These are phyloP conservation scores for Tylopilus felleus DNA, from an alignment of 768 basidiomycete genomes.

Conservation along the genomic window DNA sequence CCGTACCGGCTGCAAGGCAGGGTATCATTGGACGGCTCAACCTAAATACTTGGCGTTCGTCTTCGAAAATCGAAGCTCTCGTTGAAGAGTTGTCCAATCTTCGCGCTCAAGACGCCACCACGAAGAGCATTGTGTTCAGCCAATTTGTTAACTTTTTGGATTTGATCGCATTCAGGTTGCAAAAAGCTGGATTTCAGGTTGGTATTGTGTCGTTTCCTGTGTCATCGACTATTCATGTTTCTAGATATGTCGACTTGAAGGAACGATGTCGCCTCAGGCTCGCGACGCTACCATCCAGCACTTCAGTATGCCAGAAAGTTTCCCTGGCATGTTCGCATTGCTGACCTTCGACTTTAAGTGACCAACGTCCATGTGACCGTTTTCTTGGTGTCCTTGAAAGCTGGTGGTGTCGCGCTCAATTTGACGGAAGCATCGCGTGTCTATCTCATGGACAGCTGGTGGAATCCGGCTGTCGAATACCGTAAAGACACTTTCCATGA, in stretches of 20 bases:
- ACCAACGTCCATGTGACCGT: conserved; percentile 92
- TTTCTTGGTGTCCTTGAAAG: conserved; percentile 96
- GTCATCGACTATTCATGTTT: conserved; percentile 1
- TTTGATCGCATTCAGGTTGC: conserved; percentile 87
- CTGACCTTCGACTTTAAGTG: conserved; percentile 47
- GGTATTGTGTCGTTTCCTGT: conserved; percentile 21
- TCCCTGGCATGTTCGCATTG: not conserved
- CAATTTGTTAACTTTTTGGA: conserved; percentile 95
- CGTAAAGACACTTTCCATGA: conserved; percentile 46
- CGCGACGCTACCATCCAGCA: conserved; percentile 92
- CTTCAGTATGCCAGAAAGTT: conserved; percentile 60
- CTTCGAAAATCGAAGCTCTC: conserved; percentile 96
- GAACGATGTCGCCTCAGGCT: conserved; percentile 95
- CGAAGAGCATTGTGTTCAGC: conserved; percentile 95
- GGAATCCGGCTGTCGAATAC: conserved; percentile 95
- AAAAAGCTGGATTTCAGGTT: conserved; percentile 88
- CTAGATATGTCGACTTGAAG: conserved; percentile 90
- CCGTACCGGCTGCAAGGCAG: conserved; percentile 53
- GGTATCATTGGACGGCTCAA: conserved; percentile 92
- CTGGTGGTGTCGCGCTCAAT: conserved; percentile 91
- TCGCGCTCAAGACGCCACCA: conserved; percentile 79
- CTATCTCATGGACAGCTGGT: conserved; percentile 97
- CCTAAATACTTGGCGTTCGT: conserved; percentile 87
- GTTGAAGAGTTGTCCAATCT: conserved; percentile 90
- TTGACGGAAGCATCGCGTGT: conserved; percentile 90